phyloP scores from a whole-genome alignment of 495 filamentous ascomycete genomes.

The Aspergillus baeticus region DNA sequence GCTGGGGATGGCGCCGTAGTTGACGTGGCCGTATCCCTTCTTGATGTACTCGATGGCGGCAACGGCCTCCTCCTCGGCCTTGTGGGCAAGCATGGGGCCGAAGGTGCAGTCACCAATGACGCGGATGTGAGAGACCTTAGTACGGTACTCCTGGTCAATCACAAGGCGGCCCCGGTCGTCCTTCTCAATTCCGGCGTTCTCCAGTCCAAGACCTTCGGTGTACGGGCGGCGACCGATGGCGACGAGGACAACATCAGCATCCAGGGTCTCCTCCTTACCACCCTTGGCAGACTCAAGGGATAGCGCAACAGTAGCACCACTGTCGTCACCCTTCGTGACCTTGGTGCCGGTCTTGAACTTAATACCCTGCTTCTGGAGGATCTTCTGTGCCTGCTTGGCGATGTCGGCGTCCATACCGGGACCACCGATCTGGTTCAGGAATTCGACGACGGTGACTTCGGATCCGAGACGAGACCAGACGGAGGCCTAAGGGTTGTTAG shows the following conservation, averaged over 20 bases:
- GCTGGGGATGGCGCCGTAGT: slow-evolving; percentile 95
- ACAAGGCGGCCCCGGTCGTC: slow-evolving; percentile 92
- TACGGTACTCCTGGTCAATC: slow-evolving; percentile 98
- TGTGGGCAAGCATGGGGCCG: slow-evolving; percentile 98
- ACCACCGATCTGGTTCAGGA: slow-evolving; percentile 92
- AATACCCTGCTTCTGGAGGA: slow-evolving; percentile 93
- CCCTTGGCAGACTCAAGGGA: slow-evolving; percentile 91
- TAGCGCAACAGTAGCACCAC: slow-evolving; percentile 70
- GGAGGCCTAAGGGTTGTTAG: slow-evolving; percentile 57
- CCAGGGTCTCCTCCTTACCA: slow-evolving; percentile 88
- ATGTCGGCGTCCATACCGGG: slow-evolving; percentile 97
- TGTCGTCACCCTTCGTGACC: slow-evolving; percentile 81
- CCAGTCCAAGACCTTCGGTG: slow-evolving; percentile 84
- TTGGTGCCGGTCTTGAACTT: slow-evolving; percentile 98
- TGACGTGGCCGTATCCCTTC: slow-evolving; percentile 96
- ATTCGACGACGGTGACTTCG: slow-evolving; percentile 96
- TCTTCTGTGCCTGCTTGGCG: slow-evolving; percentile 87
- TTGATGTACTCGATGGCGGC: slow-evolving; percentile 94
- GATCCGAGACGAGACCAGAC: slow-evolving; percentile 93
- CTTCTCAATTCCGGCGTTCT: slow-evolving; percentile 91
- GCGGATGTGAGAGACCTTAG: slow-evolving; percentile 93
- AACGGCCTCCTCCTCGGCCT: slow-evolving; percentile 97
- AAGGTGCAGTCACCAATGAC: slow-evolving; percentile 96
- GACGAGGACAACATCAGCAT: slow-evolving; percentile 94
- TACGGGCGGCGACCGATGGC: slow-evolving; percentile 96